phyloP scores from a whole-genome alignment of 805 yeast genomes.

The Torulaspora maleeae region DNA sequence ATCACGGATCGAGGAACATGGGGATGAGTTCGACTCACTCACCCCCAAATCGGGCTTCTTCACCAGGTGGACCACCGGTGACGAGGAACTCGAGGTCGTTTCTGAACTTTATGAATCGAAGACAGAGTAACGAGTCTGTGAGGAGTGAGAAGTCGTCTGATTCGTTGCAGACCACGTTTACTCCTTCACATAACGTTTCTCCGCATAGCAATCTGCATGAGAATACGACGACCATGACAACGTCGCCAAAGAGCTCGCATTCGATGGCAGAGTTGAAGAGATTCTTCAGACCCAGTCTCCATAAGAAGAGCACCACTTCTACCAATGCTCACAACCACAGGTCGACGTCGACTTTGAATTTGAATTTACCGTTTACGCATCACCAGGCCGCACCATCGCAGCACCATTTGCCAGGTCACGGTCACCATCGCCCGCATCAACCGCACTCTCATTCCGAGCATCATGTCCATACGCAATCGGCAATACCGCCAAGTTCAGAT shows the following conservation, averaged over 20 bases:
- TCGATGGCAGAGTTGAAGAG: conserved; percentile 72
- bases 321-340: background rate
- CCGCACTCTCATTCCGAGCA: conserved; percentile 17
- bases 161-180: conserved; percentile 18
- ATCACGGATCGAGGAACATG: conserved; percentile 3
- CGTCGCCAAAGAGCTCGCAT: conserved; percentile 28
- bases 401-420: conserved; percentile 1
- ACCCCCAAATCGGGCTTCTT: background rate
- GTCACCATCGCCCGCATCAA: conserved; percentile 4
- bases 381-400: conserved; percentile 1
- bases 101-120: conserved; percentile 30
- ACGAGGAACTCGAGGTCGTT: conserved; percentile 29
- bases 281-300: conserved; percentile 54
- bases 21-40: conserved; percentile 1
- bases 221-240: conserved; percentile 5
- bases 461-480: conserved; percentile 34
- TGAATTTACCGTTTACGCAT: conserved; percentile 11
- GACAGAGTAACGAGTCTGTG: conserved; percentile 31
- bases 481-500: conserved; percentile 36
- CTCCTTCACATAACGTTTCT: conserved; percentile 8
- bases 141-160: conserved; percentile 31
- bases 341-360: conserved; percentile 7
- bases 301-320: conserved; percentile 22
- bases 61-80: conserved; percentile 10
- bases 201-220: conserved; percentile 7